Evolutionary conservation across 2,329 filamentous ascomycete genomes (phyloP).

Genomic region (Fusarium vanettenii): DNA sequence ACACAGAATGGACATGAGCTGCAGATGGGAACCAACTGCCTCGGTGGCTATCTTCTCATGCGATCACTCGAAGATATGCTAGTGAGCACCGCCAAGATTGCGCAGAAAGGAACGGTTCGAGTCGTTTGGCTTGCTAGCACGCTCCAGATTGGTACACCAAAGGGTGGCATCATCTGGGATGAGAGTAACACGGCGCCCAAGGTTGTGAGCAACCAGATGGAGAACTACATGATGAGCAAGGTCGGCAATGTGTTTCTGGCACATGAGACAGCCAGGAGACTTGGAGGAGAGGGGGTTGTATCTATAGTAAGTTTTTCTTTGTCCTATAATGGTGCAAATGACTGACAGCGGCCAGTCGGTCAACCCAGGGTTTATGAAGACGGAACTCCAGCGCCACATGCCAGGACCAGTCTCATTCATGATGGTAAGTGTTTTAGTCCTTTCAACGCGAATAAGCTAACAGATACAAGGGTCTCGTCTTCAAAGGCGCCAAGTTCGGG

Average conservation of each 20-base stretch:
- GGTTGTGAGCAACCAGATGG: slow-evolving; percentile 25
- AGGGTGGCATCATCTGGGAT: slow-evolving; percentile 30
- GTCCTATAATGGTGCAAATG: background rate
- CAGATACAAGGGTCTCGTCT: slow-evolving; percentile 18
- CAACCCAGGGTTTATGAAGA: slow-evolving; percentile 36
- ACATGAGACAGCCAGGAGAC: slow-evolving; percentile 17
- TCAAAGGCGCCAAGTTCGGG: slow-evolving; percentile 32
- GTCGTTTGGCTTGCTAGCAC: slow-evolving; percentile 33
- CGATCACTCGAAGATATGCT: slow-evolving; percentile 19
- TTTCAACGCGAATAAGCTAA: background rate
- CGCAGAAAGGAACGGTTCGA: slow-evolving; percentile 17
- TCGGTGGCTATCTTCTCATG: slow-evolving; percentile 28
- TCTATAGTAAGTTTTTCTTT: slow-evolving; percentile 13
- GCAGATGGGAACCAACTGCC: slow-evolving; percentile 37
- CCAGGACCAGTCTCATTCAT: slow-evolving; percentile 28
- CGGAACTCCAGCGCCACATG: slow-evolving; percentile 32
- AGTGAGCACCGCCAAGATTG: background rate
- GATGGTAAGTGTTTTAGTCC: slow-evolving; percentile 10
- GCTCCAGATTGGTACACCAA: slow-evolving; percentile 28
- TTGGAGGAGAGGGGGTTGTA: slow-evolving; percentile 25
- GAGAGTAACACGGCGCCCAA: slow-evolving; percentile 20
- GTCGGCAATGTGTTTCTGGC: slow-evolving; percentile 28
- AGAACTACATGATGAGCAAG: slow-evolving; percentile 40
- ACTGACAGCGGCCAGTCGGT: slow-evolving; percentile 21
- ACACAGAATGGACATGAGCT: slow-evolving; percentile 28